phyloP scores from a whole-genome alignment of 257 asterid species.

The Haberlea rhodopensis region DNA sequence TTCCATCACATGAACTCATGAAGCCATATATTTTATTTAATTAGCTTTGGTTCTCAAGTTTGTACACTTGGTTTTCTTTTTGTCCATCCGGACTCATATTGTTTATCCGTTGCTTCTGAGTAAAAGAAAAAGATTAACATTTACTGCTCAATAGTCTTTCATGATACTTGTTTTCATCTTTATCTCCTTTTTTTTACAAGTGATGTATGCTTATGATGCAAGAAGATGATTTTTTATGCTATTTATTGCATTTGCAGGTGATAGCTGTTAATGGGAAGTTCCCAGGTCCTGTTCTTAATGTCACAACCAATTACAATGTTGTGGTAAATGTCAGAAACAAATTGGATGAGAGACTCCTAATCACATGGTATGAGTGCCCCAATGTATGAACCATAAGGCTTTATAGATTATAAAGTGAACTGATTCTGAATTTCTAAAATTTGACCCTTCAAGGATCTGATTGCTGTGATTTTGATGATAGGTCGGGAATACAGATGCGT shows the following conservation, averaged over 20 bases:
- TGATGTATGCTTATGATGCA: not conserved
- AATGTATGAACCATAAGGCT: not conserved
- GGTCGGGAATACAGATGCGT: conserved; percentile 97
- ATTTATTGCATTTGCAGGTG: conserved; percentile 55
- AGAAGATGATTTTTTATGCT: not conserved
- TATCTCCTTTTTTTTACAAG: not conserved
- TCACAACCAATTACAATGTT: conserved; percentile 84
- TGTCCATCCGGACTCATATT: not conserved
- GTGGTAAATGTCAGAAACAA: conserved; percentile 79
- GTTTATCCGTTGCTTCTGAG: not conserved
- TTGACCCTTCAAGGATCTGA: not conserved
- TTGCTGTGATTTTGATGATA: conserved; percentile 26
- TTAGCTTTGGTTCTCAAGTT: not conserved
- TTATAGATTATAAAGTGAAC: not conserved
- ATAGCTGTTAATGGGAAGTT: conserved; percentile 82
- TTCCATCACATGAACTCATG: conserved; percentile 1
- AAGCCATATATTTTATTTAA: not conserved
- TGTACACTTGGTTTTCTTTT: not conserved
- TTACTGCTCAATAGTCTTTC: not conserved
- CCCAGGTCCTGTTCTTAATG: conserved; percentile 81
- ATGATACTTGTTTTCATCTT: not conserved
- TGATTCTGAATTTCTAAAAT: not conserved
- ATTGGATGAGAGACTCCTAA: conserved; percentile 71
- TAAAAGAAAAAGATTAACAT: not conserved
- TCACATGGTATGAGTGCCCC: conserved; percentile 62